Percentiles rank a stretch among this genome's conserved stretches.
phyloP scores from a whole-genome alignment of 192 early-diverging fungal genomes.

The Geranomyces michiganensis region DNA sequence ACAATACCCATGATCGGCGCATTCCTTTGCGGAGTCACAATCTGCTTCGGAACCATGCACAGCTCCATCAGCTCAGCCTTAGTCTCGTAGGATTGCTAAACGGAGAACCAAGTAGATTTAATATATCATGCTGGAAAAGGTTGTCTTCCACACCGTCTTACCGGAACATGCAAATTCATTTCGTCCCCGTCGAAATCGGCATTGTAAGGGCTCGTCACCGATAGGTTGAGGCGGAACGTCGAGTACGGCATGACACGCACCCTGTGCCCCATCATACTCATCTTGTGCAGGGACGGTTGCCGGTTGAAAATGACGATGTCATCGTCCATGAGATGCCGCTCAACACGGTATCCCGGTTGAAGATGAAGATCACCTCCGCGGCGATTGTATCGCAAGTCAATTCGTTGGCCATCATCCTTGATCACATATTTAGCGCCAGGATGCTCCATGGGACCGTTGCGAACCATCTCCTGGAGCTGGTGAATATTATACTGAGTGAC shows the following conservation, averaged over 20 bases:
- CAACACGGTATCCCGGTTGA: constrained; percentile 90
- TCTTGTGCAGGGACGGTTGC: constrained; percentile 98
- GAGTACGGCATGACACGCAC: constrained; percentile 99
- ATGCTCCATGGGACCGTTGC: constrained; percentile 89
- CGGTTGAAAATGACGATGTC: constrained; percentile 99
- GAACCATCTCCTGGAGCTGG: constrained; percentile 80
- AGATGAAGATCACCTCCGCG: constrained; percentile 83
- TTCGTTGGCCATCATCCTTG: constrained; percentile 89
- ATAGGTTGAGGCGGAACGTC: constrained; percentile 96
- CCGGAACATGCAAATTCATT: constrained; percentile 94
- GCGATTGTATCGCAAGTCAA: constrained; percentile 83
- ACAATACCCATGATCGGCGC: constrained; percentile 99
- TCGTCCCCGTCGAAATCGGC: constrained; percentile 99
- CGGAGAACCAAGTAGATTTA: too few relatives aligned
- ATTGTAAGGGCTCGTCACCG: constrained; percentile 97
- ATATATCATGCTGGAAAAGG: too few relatives aligned
- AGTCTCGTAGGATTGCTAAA: constrained; percentile 82
- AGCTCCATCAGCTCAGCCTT: constrained; percentile 94
- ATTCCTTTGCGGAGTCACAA: constrained; percentile 96
- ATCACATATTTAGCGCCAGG: constrained; percentile 98
- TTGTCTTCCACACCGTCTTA: too few relatives aligned
- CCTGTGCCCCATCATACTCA: constrained; percentile 99
- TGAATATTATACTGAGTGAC: constrained; percentile 98
- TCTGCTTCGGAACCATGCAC: constrained; percentile 97
- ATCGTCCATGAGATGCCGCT: constrained; percentile 91